phyloP scores from a whole-genome alignment of 257 asterid genomes.

The Solanum raphanifolium region DNA sequence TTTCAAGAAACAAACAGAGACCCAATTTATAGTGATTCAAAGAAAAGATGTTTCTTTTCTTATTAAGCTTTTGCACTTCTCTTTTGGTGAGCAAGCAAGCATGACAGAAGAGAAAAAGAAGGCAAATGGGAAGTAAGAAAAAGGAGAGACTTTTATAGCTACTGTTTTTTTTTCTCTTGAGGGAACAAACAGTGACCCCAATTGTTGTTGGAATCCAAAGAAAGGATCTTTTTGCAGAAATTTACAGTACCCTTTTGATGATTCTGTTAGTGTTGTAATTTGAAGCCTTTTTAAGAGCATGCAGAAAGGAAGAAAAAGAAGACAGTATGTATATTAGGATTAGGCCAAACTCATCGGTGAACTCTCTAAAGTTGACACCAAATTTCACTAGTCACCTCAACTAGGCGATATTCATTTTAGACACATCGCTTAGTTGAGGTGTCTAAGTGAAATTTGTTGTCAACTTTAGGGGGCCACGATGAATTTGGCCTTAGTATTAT shows the following conservation, averaged over 20 bases:
- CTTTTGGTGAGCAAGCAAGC: background rate
- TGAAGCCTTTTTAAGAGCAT: background rate
- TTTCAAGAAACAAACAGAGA: background rate
- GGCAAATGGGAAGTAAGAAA: background rate
- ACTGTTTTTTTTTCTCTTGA: background rate
- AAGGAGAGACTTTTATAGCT: background rate
- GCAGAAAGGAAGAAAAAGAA: background rate
- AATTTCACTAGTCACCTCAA: no score
- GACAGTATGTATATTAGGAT: background rate
- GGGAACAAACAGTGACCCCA: conserved; percentile 2
- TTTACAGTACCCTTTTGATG: background rate
- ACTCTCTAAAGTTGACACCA: no score
- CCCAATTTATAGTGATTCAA: background rate
- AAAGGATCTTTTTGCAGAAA: background rate
- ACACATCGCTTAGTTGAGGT: no score
- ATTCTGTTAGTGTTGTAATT: background rate
- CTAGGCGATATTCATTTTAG: no score
- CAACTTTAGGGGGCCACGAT: no score
- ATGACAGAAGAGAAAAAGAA: background rate
- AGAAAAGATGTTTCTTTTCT: background rate
- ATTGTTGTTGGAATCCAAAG: background rate
- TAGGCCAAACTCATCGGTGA: no score
- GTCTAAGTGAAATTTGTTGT: no score
- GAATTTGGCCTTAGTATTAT: no score
- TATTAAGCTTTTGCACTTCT: background rate